Conservation (phyloP, 2,329 filamentous ascomycete genomes). For the Trichophyton simii region DNA sequence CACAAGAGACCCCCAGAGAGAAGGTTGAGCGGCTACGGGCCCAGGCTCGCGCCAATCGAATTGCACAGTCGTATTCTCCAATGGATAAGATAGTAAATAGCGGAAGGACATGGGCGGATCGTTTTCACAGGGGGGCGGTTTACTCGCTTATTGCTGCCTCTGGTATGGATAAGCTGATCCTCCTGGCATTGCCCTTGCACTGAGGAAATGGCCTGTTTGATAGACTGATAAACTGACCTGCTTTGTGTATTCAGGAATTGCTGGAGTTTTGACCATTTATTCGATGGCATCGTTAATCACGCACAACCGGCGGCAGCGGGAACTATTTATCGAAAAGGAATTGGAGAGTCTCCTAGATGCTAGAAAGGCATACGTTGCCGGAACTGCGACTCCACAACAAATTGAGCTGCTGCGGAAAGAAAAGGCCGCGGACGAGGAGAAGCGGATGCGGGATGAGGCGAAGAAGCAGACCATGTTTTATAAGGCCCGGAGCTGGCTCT, state of each 20-base stretch:
- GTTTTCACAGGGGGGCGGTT: constrained; percentile 48
- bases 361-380: constrained; percentile 29
- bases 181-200: neutral
- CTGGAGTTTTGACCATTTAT: constrained; percentile 49
- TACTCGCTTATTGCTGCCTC: constrained; percentile 49
- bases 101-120: constrained; percentile 47
- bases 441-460: constrained; percentile 28
- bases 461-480: constrained; percentile 29
- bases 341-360: constrained; percentile 32
- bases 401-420: constrained; percentile 35
- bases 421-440: constrained; percentile 31
- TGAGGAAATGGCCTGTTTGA: neutral
- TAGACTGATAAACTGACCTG: neutral
- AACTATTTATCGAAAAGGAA: constrained; percentile 46
- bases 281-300: constrained; percentile 54
- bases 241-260: constrained; percentile 36
- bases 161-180: constrained; percentile 30
- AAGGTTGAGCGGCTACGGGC: constrained; percentile 56
- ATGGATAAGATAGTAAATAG: constrained; percentile 43
- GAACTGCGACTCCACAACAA: constrained; percentile 30
- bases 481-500: constrained; percentile 27
- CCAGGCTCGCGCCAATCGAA: constrained; percentile 54
- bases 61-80: constrained; percentile 44
- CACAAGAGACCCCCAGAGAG: constrained; percentile 52
- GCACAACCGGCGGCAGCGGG: constrained; percentile 53